Evolutionary conservation across 2,329 filamentous ascomycete genomes (phyloP).

Genomic region (Myriosclerotinia curreyana): DNA sequence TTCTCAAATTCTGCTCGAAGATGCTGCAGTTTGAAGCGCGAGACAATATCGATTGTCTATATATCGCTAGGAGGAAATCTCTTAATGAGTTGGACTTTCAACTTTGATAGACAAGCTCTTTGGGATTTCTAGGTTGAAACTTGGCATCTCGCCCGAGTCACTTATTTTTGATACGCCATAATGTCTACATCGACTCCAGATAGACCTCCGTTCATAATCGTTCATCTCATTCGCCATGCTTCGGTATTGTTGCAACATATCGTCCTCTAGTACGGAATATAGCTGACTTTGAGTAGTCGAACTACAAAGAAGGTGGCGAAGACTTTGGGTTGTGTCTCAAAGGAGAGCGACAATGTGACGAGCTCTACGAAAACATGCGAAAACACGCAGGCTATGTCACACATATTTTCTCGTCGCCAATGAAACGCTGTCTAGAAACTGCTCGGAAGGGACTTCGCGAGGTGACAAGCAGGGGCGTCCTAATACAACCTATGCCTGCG

Average conservation of each 20-base stretch:
- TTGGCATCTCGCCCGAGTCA: neutral
- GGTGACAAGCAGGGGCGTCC: neutral
- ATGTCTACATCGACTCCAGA: neutral
- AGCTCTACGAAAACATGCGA: slow-evolving; percentile 7
- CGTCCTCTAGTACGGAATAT: neutral
- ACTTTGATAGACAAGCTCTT: neutral
- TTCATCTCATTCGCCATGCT: neutral
- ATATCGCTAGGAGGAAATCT: neutral
- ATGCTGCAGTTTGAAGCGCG: neutral
- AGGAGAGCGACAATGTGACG: slow-evolving; percentile 3
- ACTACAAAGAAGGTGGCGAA: neutral
- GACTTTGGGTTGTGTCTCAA: neutral
- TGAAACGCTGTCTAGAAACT: slow-evolving; percentile 8
- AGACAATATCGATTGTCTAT: neutral
- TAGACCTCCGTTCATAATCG: neutral
- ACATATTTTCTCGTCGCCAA: slow-evolving; percentile 13
- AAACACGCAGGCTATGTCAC: neutral
- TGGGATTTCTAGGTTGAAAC: neutral
- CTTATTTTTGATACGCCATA: neutral
- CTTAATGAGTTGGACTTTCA: neutral
- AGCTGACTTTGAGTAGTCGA: neutral
- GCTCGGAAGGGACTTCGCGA: slow-evolving; percentile 10
- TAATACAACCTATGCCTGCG: neutral
- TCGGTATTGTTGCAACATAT: neutral
- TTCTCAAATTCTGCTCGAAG: neutral